Evolutionary conservation across 2,329 filamentous ascomycete species (phyloP), one percentile per base, ranked within the genome.

Genomic region (Alternaria infectoria): DNA sequence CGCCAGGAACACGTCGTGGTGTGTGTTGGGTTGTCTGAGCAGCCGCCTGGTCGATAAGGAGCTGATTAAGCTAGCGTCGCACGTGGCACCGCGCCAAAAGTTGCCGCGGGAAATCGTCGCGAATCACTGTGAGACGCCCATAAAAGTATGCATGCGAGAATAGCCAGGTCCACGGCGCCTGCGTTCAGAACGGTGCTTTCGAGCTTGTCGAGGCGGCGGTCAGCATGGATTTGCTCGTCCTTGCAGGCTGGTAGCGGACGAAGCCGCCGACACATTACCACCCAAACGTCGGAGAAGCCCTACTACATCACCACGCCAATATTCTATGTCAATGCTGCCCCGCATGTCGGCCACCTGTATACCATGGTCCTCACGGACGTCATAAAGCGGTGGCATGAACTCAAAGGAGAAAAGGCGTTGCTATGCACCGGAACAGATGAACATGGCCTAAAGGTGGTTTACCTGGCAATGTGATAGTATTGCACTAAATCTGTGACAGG

Each of bases 311-410:
- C 96, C 6, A 96, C 93, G 9, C 96, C 96, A 3, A 99, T 99
- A 62, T 99, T 98, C 84, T 99, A 99, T 81, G 96, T 99, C 83
- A 99, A 99, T 87, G 93, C 94, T 59, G 93, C 93, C 49, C 96
- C 96, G 54, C 96, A 99, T 83, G 89, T 98, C 67, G 96, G 96
- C 47, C 96, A 99, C 81, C 85, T 99, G 64, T 98, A 97, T 80
- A 93, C 91, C 45, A 94, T 98, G 89, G 86, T 98, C 73, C 86
- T 99, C 47, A 86, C 93, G 67, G 96, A 99, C 80, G 90, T 97
- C 57, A 83, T 97, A 70, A 99, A 98, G 81, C 87, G 96, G 81
- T 99, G 93, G 93, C 89, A 96, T 77, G 83, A 88, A 30, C 85
- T 99, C 55, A 88, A 90, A 64, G 92, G 92, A 40, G 83, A 88